Evolutionary conservation across 805 yeast species (phyloP).

Genomic region (Suhomyces sp.): DNA sequence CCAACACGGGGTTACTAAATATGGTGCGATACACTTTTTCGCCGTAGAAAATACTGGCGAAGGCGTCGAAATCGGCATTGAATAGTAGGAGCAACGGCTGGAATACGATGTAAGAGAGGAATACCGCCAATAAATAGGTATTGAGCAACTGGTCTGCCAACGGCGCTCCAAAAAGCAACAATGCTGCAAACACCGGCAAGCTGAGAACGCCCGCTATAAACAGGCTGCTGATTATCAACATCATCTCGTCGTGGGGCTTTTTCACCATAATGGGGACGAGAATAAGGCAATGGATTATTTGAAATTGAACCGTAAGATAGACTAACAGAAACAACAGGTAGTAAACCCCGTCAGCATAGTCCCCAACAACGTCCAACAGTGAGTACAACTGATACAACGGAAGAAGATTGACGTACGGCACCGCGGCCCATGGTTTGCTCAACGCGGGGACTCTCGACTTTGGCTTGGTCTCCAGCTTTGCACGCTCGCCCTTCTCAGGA

Average conservation of each 20-base stretch:
- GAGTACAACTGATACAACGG: conserved; percentile 12
- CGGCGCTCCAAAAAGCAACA: conserved; percentile 82
- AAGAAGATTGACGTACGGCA: conserved; percentile 31
- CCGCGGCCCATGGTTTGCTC: conserved; percentile 10
- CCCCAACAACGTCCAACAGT: too few species aligned
- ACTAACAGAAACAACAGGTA: too few species aligned
- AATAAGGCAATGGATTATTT: conserved; percentile 18
- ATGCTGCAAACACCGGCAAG: conserved; percentile 33
- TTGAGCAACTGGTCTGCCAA: conserved; percentile 48
- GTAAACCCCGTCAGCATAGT: too few species aligned
- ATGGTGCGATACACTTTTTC: conserved; percentile 29
- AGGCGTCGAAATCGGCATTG: conserved; percentile 47
- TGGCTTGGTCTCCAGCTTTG: not conserved
- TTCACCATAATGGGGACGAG: conserved; percentile 3
- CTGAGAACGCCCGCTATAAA: conserved; percentile 34
- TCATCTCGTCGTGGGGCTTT: conserved; percentile 7
- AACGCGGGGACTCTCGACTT: conserved; percentile 12
- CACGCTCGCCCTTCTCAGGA: not conserved
- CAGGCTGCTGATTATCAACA: conserved; percentile 20
- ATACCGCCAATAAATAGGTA: conserved; percentile 60
- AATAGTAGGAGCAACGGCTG: conserved; percentile 62
- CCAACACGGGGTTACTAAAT: conserved; percentile 25
- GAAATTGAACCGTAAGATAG: too few species aligned
- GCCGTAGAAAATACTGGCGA: conserved; percentile 18
- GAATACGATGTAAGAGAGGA: conserved; percentile 55